Evolutionary conservation across 768 basidiomycete species (phyloP).

Genomic region (Trametes villosa): DNA sequence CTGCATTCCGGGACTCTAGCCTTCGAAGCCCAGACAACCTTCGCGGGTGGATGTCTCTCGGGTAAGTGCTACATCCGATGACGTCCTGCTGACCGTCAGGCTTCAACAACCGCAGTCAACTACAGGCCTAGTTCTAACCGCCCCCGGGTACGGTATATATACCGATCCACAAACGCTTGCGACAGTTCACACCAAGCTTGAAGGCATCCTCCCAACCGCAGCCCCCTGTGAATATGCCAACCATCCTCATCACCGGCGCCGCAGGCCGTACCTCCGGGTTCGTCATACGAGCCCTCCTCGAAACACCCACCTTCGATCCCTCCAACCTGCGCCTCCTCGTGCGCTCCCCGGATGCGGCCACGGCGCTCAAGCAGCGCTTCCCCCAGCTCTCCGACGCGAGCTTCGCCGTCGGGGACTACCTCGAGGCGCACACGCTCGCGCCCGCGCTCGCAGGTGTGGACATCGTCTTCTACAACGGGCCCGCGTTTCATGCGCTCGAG

Average conservation of each 20-base stretch:
- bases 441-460: constrained; percentile 31
- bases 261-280: constrained; percentile 30
- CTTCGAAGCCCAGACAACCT: no score
- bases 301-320: neutral
- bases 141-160: no score
- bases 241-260: constrained; percentile 30
- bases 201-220: no score
- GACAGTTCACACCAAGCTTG: no score
- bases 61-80: no score
- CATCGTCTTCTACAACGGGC: constrained; percentile 36
- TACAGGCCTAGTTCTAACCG: no score
- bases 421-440: constrained; percentile 29
- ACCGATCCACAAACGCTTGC: no score
- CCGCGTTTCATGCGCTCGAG: constrained; percentile 34
- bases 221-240: constrained; percentile 5
- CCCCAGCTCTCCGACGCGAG: constrained; percentile 22
- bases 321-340: constrained; percentile 33
- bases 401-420: constrained; percentile 32
- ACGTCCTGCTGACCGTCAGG: no score
- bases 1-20: no score
- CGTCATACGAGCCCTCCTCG: constrained; percentile 28
- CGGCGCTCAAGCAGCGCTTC: constrained; percentile 21
- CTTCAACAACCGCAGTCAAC: no score
- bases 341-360: constrained; percentile 22
- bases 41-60: no score